These are phyloP conservation scores for Neofusicoccum cordaticola DNA, from an alignment of 2,329 filamentous ascomycete species.

Conservation along the genomic window DNA sequence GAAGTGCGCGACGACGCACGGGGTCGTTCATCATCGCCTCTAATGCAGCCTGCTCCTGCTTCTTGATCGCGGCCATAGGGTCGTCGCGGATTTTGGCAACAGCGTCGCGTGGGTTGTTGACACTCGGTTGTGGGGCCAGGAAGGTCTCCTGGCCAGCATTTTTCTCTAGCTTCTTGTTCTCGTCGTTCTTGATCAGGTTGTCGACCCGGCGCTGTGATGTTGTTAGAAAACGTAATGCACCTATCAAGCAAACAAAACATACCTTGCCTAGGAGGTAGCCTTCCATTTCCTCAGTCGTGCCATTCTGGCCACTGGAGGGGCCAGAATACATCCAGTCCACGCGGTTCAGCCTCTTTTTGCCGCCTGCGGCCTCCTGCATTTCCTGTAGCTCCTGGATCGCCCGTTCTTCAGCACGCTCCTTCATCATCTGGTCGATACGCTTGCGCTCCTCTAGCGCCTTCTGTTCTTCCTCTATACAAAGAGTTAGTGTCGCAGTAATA, in stretches of 20 bases:
- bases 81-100: constrained; percentile 86
- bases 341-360: constrained; percentile 72
- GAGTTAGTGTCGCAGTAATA: not conserved
- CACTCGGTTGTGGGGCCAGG: constrained; percentile 60
- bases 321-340: constrained; percentile 99
- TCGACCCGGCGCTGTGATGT: constrained; percentile 67
- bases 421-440: constrained; percentile 82
- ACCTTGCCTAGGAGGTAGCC: constrained; percentile 85
- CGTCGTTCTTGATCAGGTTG: constrained; percentile 75
- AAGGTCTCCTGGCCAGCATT: constrained; percentile 61
- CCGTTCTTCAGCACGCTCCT: constrained; percentile 91
- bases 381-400: constrained; percentile 87
- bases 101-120: constrained; percentile 74
- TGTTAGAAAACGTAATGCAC: not conserved
- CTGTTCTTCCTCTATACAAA: constrained; percentile 68
- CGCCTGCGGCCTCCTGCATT: constrained; percentile 84
- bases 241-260: not conserved
- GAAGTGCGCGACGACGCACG: constrained; percentile 62
- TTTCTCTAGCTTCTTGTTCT: constrained; percentile 63
- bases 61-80: constrained; percentile 88
- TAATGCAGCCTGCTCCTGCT: constrained; percentile 60
- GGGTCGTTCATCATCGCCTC: constrained; percentile 74
- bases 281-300: constrained; percentile 77
- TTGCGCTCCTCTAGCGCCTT: constrained; percentile 94
- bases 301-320: constrained; percentile 69